A percentile compares a stretch with the other conserved stretches of the same genome.
Conservation (phyloP, 2,329 filamentous ascomycete species). For the Pseudofabraea citricarpa region DNA sequence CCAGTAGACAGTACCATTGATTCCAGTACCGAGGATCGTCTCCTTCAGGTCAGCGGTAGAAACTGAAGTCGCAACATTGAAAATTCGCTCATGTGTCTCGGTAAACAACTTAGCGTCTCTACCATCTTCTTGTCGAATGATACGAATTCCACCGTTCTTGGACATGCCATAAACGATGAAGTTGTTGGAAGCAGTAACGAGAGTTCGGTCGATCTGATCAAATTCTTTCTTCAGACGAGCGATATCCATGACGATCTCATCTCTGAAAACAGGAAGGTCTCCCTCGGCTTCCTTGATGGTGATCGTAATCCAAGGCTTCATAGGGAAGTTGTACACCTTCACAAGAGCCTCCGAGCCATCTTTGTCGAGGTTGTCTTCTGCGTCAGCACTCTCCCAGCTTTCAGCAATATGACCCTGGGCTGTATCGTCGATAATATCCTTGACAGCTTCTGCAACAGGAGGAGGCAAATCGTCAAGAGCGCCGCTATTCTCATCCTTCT, state of each 20-base stretch:
- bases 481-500: slow-evolving; percentile 47
- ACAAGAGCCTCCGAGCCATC: slow-evolving; percentile 62
- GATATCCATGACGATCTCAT: slow-evolving; percentile 84
- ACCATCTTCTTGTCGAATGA: slow-evolving; percentile 92
- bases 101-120: slow-evolving; percentile 89
- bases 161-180: slow-evolving; percentile 95
- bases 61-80: slow-evolving; percentile 83
- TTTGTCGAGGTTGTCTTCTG: slow-evolving; percentile 61
- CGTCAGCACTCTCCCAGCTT: slow-evolving; percentile 85
- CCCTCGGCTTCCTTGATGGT: slow-evolving; percentile 58
- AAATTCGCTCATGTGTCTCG: slow-evolving; percentile 86
- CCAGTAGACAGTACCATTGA: slow-evolving; percentile 98
- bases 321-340: slow-evolving; percentile 89
- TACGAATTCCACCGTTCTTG: slow-evolving; percentile 85
- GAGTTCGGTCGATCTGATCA: slow-evolving; percentile 90
- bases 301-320: slow-evolving; percentile 94
- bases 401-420: slow-evolving; percentile 61
- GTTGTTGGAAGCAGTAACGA: slow-evolving; percentile 82
- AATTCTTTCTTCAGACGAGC: slow-evolving; percentile 96
- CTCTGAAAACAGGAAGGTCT: slow-evolving; percentile 60
- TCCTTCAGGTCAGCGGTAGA: slow-evolving; percentile 63
- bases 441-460: slow-evolving; percentile 49
- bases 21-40: slow-evolving; percentile 84
- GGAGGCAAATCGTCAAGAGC: slow-evolving; percentile 50
- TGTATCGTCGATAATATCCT: slow-evolving; percentile 52